Base-by-base conservation (phyloP, 257 asterid species). In the Perilla frutescens region DNA sequence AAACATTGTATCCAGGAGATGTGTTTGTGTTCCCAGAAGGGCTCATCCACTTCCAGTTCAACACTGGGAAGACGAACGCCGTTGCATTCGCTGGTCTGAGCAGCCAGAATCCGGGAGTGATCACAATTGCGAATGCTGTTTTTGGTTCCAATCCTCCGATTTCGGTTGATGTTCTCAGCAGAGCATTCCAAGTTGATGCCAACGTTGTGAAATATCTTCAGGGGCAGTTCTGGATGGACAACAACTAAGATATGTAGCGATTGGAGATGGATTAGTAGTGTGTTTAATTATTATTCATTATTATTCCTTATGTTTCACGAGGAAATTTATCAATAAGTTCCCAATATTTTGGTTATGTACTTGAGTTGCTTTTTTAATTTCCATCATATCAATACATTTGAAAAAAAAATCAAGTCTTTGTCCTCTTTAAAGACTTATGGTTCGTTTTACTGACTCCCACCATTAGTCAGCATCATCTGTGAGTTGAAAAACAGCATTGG, bases 21-120 rank as follows among this genome's bases (percentile, higher is more conserved):
- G 75, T 81, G 1, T 78, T 70, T 4, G 83, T 75, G 9, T 74
- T 81, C 61, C 86, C 86, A 15, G 51, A 70, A 11, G 85, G 85
- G 1, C 70, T 81, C 0, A 69, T 81, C 51, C 85, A 81, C 47
- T 81, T 78, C 6, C 76, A 43, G 43, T 64, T 76, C 7, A 81
- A 81, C 8, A 71, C 45, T 1, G 83, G 81, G 32, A 60, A 70
- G 1, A 64, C 62, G 8, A 78, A 53, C 5, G 83, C 79, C 0
- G 70, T 75, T 36, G 81, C 79, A 0, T 57, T 81, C 43, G 83
- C 80, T 0, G 78, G 81, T 6, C 44, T 82, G 5, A 66, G 79
- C 44, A 82, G 86, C 69, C 83, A 78, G 45, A 74, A 78, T 11
- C 85, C 83, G 12, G 83, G 86, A 2, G 71, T 75, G 6, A 79